Conservation (phyloP, 208 protist genomes). For the Leishmania turanica region DNA sequence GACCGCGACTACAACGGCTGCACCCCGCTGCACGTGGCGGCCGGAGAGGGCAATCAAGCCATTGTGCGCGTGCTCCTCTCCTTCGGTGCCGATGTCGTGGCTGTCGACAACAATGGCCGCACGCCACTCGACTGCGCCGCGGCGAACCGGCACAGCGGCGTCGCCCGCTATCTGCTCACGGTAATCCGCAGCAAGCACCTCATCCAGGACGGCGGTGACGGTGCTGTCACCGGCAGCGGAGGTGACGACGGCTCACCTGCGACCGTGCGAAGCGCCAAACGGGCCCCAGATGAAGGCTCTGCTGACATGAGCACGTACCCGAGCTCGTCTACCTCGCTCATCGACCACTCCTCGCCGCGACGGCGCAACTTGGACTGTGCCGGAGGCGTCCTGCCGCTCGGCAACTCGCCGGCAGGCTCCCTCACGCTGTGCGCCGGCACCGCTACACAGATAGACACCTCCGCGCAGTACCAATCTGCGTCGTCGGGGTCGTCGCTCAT, state of each 20-base stretch:
- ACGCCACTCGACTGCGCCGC: constrained; percentile 87
- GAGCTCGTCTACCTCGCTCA: neutral
- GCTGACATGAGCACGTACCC: neutral
- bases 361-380: neutral
- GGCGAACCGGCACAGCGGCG: constrained; percentile 76
- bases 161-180: constrained; percentile 65
- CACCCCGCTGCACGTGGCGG: constrained; percentile 87
- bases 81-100: constrained; percentile 77
- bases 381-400: neutral
- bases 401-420: neutral
- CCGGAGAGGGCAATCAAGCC: constrained; percentile 74
- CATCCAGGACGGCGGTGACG: neutral
- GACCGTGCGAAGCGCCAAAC: neutral
- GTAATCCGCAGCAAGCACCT: constrained; percentile 47
- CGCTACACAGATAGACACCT: neutral
- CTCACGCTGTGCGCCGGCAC: neutral
- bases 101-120: constrained; percentile 70
- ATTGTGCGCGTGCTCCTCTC: constrained; percentile 83
- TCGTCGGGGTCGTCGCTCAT: neutral
- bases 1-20: constrained; percentile 89
- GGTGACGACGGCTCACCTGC: neutral
- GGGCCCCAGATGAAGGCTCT: neutral
- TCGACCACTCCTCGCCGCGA: neutral
- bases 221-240: constrained; percentile 1
- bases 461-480: neutral